Conservation (phyloP, 495 filamentous ascomycete genomes). For the Apodospora peruviana region DNA sequence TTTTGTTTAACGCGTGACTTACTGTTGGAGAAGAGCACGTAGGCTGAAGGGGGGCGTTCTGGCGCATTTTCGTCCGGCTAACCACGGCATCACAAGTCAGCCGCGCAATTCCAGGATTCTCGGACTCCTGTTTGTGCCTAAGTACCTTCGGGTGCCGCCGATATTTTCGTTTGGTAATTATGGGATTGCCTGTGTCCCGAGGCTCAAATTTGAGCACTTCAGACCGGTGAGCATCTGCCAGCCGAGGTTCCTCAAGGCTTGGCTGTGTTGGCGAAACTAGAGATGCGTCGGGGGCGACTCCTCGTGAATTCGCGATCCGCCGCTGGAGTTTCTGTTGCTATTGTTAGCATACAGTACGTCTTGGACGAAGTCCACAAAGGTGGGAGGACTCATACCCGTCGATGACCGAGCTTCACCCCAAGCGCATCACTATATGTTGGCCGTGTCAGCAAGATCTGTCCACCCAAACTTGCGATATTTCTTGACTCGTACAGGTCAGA, state of each 20-base stretch:
- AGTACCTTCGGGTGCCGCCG: constrained; percentile 72
- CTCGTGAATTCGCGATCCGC: constrained; percentile 51
- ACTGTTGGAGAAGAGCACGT: constrained; percentile 82
- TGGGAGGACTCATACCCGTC: constrained; percentile 56
- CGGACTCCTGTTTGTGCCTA: too few species aligned
- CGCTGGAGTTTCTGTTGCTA: constrained; percentile 44
- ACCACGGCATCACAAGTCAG: constrained; percentile 6
- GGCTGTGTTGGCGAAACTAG: constrained; percentile 33
- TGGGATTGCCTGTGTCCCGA: constrained; percentile 22
- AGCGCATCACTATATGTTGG: constrained; percentile 49
- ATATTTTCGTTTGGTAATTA: constrained; percentile 62
- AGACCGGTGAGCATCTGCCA: constrained; percentile 23
- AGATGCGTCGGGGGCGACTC: constrained; percentile 45
- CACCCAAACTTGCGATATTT: too few species aligned
- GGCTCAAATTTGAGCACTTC: constrained; percentile 27
- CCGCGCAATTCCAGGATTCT: not conserved
- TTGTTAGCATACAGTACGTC: too few species aligned
- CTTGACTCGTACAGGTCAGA: constrained; percentile 63
- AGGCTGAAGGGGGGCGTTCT: constrained; percentile 70
- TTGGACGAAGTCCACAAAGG: too few species aligned
- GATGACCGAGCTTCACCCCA: constrained; percentile 71
- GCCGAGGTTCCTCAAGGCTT: constrained; percentile 30
- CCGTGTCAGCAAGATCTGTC: constrained; percentile 7
- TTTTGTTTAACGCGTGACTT: constrained; percentile 22
- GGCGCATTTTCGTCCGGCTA: constrained; percentile 73